Evolutionary conservation across 805 yeast genomes (phyloP).

Genomic region (Isabelozyma rhagii): DNA sequence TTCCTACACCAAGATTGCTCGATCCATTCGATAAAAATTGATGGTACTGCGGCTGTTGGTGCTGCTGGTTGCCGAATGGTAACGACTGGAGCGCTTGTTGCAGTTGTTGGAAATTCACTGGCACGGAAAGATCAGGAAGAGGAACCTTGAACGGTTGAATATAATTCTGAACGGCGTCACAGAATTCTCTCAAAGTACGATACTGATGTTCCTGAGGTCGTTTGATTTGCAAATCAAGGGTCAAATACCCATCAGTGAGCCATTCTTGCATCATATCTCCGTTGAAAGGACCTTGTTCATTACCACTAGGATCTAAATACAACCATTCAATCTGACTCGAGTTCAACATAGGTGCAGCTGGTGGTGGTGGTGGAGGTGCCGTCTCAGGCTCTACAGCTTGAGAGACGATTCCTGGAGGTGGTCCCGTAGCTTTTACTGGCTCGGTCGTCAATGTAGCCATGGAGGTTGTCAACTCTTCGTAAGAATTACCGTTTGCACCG

Average conservation of each 20-base stretch:
- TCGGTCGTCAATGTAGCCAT: constrained; percentile 5
- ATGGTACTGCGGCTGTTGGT: constrained; percentile 18
- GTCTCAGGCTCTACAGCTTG: not conserved
- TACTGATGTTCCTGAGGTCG: constrained; percentile 54
- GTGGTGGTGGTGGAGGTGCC: not conserved
- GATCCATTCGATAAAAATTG: constrained; percentile 21
- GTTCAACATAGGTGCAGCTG: constrained; percentile 14
- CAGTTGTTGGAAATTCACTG: constrained; percentile 1
- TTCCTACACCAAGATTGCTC: constrained; percentile 23
- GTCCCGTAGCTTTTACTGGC: constrained; percentile 2
- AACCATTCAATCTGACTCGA: constrained; percentile 59
- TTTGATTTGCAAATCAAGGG: constrained; percentile 51
- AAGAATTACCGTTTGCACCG: not conserved
- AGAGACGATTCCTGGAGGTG: constrained; percentile 16
- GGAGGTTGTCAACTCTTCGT: constrained; percentile 2
- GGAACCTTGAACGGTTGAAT: constrained; percentile 63
- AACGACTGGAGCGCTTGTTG: not conserved
- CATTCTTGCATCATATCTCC: constrained; percentile 77
- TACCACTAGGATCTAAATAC: constrained; percentile 68
- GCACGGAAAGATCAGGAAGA: constrained; percentile 32
- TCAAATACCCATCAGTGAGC: constrained; percentile 61
- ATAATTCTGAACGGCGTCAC: constrained; percentile 45
- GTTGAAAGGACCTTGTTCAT: constrained; percentile 78
- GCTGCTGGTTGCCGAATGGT: not conserved
- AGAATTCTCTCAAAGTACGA: constrained; percentile 52